These are phyloP conservation scores for Jaapia argillacea DNA, from an alignment of 768 basidiomycete species.

Conservation along the genomic window DNA sequence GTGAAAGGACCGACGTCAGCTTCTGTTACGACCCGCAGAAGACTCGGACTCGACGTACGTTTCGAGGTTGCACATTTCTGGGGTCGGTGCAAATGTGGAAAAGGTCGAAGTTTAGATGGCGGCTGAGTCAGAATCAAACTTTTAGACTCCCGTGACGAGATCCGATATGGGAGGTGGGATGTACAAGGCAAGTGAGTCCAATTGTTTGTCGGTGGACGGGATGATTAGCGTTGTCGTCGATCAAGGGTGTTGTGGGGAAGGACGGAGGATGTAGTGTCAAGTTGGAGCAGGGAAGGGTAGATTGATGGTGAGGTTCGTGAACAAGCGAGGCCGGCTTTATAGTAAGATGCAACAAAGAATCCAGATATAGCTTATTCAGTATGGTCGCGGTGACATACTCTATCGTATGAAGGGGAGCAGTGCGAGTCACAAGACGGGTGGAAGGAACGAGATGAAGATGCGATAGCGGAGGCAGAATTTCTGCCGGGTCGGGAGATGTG, in stretches of 20 bases:
- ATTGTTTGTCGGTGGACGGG: not conserved
- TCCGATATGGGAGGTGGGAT: not conserved
- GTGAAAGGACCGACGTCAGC: conserved; percentile 17
- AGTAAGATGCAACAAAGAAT: not conserved
- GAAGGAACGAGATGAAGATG: too few relatives aligned
- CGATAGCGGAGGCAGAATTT: too few relatives aligned
- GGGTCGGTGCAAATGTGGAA: conserved; percentile 1
- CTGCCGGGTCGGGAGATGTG: too few relatives aligned
- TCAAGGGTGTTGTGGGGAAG: not conserved
- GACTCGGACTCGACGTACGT: conserved; percentile 17
- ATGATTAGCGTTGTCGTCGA: not conserved
- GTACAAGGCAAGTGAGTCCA: not conserved
- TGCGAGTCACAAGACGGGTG: too few relatives aligned
- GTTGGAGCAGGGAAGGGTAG: not conserved
- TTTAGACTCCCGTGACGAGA: conserved; percentile 5
- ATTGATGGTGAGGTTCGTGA: not conserved
- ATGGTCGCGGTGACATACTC: not conserved
- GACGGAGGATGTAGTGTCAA: not conserved
- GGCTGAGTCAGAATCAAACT: conserved; percentile 9
- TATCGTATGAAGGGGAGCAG: too few relatives aligned
- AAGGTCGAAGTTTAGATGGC: conserved; percentile 4
- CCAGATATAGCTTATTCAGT: not conserved
- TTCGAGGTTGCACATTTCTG: conserved; percentile 43
- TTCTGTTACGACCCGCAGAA: conserved; percentile 1
- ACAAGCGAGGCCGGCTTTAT: not conserved